phyloP scores from a whole-genome alignment of 192 early-diverging fungal species.

The Backusella sp. region DNA sequence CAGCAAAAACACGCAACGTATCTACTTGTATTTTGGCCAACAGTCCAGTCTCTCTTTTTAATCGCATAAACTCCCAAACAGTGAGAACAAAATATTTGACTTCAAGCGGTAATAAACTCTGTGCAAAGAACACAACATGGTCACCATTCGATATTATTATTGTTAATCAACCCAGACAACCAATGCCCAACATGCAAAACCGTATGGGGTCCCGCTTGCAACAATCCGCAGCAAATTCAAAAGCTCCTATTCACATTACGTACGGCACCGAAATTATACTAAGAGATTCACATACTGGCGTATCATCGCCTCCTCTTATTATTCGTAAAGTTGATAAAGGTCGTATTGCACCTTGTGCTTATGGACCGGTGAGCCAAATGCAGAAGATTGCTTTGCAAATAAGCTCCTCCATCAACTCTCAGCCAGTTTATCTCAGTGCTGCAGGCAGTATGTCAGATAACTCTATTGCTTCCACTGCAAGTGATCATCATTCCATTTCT shows the following conservation, averaged over 20 bases:
- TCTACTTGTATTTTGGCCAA: conserved; percentile 76
- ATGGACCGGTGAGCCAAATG: conserved; percentile 82
- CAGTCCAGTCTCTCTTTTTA: conserved; percentile 79
- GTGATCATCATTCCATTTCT: background rate
- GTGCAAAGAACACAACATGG: conserved; percentile 61
- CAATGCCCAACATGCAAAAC: background rate
- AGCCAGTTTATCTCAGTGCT: conserved; percentile 32
- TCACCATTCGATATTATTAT: conserved; percentile 60
- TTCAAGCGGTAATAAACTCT: conserved; percentile 54
- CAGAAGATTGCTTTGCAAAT: conserved; percentile 74
- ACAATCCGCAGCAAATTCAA: background rate
- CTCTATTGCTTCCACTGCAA: background rate
- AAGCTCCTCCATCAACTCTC: conserved; percentile 22
- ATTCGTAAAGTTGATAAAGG: conserved; percentile 85
- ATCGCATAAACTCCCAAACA: conserved; percentile 90
- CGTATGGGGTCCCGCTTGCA: conserved; percentile 2
- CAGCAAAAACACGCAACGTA: conserved; percentile 78
- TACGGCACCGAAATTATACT: conserved; percentile 76
- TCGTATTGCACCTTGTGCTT: conserved; percentile 60
- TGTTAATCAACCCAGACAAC: conserved; percentile 24
- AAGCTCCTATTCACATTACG: background rate
- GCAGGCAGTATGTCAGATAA: conserved; percentile 30
- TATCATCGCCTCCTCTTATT: conserved; percentile 65
- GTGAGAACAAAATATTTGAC: conserved; percentile 84
- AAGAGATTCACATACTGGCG: conserved; percentile 61